phyloP scores from a whole-genome alignment of 179 eudicot genomes.

The Nepenthes alata region DNA sequence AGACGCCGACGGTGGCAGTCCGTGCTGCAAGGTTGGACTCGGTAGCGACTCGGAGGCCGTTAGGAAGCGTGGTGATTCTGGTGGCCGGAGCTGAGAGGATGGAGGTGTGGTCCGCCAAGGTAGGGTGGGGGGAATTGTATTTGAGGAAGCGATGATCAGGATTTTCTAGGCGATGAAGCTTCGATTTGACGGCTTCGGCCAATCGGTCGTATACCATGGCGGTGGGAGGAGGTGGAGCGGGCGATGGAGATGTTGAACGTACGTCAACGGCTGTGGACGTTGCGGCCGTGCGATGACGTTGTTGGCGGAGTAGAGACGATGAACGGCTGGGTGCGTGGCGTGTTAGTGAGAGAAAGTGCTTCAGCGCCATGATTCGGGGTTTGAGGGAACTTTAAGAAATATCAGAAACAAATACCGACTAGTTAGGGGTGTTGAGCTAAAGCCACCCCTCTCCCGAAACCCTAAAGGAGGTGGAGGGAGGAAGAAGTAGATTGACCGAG shows the following conservation, averaged over 20 bases:
- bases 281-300: constrained; percentile 7
- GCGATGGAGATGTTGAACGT: constrained; percentile 6
- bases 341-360: constrained; percentile 20
- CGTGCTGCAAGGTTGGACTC: constrained; percentile 28
- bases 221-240: constrained; percentile 36
- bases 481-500: too few relatives aligned
- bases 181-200: constrained; percentile 41
- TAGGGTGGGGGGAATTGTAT: constrained; percentile 49
- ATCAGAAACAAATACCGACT: too few relatives aligned
- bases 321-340: constrained; percentile 10
- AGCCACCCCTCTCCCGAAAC: too few relatives aligned
- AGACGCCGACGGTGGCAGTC: constrained; percentile 46
- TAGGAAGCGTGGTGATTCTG: constrained; percentile 29
- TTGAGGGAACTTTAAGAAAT: too few relatives aligned
- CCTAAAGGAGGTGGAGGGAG: too few relatives aligned
- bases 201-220: constrained; percentile 56
- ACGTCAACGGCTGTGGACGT: constrained; percentile 26
- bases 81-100: constrained; percentile 35
- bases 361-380: constrained; percentile 13
- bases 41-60: constrained; percentile 43
- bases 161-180: constrained; percentile 25
- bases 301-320: constrained; percentile 5
- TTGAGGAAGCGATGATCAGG: constrained; percentile 42
- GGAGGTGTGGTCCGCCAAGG: constrained; percentile 24
- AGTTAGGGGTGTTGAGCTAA: background rate